Evolutionary conservation across 2,329 filamentous ascomycete species (phyloP), one percentile per base, ranked within the genome.

Genomic region (Fusarium stilboides): DNA sequence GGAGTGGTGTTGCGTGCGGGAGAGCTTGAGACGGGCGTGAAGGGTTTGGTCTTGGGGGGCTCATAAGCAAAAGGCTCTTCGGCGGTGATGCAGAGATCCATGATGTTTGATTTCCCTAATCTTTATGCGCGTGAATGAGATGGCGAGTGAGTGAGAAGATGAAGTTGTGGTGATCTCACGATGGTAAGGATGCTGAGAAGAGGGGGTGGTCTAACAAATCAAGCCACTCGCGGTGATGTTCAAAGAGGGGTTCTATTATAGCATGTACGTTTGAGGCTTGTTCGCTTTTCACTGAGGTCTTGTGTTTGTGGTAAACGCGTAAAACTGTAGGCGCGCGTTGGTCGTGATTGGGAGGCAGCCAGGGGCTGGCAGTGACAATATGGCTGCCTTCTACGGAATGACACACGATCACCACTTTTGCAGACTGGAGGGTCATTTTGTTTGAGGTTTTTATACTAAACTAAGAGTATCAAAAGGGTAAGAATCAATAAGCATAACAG

Each of bases 1-100:
- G 56, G 39, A 33, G 50, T 59, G 17, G 49, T 37, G n/a, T 40
- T 36, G 14, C 42, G 26, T 19, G 55, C 44, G n/a, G 61, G 43
- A 33, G 70, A 42, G 19, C 36, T 26, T 9, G 57, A 37, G 14
- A 73, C 57, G 14, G 71, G 57, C 9, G 49, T 34, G 24, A 75
- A 75, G 8, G 68, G 66, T 24, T 74, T 74, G 12, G 54, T 26
- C 19, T 60, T 64, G 34, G 47, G 61, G 13, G 70, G 70, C 20
- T 65, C 56, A 20, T 54, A 71, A 37, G 57, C 49, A 36, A 75
- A 75, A n/a, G 73, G 73, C 19, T 75, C 71, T 24, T 74, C 43
- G 8, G 73, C 73, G 9, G 73, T 75, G 56, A 75, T 75, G 54
- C 72, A 74, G 26, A 75, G 64, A 40, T 75, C 73, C 73, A 75